Conservation (phyloP, 306 rosid genomes). For the Gynostemma pentaphyllum region DNA sequence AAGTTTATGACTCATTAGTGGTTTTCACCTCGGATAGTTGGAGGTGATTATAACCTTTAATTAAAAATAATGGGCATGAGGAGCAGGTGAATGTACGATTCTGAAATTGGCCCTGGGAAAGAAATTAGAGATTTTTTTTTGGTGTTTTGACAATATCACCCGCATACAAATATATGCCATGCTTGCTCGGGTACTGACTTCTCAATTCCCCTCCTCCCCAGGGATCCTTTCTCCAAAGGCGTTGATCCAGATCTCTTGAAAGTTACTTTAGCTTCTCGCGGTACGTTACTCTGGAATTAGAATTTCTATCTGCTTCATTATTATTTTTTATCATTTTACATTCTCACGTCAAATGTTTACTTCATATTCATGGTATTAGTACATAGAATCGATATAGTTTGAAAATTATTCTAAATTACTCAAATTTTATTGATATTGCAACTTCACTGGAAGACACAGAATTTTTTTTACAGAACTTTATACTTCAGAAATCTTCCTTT, state of each 20-base stretch:
- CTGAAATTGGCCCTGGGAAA: neutral
- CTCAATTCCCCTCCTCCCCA: conserved; percentile 25
- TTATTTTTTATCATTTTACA: neutral
- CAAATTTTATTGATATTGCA: neutral
- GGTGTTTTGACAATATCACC: too few species aligned
- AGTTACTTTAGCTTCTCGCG: conserved; percentile 64
- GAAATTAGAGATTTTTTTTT: too few species aligned
- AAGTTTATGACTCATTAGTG: neutral
- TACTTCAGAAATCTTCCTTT: too few species aligned
- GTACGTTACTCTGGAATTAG: conserved; percentile 21
- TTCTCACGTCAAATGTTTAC: neutral
- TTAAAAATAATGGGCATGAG: neutral
- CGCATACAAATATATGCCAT: neutral
- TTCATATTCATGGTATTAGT: neutral
- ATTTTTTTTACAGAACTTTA: too few species aligned
- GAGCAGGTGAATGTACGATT: neutral
- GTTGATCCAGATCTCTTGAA: conserved; percentile 53
- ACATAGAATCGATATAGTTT: neutral
- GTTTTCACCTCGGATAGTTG: neutral
- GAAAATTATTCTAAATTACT: neutral
- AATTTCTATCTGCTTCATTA: neutral
- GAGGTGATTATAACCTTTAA: too few species aligned
- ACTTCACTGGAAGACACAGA: too few species aligned
- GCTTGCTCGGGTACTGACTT: neutral
- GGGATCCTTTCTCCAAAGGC: conserved; percentile 80